Evolutionary conservation across 208 protist genomes (phyloP), one percentile per base, ranked within the genome.

Genomic region (Leishmania arabica): DNA sequence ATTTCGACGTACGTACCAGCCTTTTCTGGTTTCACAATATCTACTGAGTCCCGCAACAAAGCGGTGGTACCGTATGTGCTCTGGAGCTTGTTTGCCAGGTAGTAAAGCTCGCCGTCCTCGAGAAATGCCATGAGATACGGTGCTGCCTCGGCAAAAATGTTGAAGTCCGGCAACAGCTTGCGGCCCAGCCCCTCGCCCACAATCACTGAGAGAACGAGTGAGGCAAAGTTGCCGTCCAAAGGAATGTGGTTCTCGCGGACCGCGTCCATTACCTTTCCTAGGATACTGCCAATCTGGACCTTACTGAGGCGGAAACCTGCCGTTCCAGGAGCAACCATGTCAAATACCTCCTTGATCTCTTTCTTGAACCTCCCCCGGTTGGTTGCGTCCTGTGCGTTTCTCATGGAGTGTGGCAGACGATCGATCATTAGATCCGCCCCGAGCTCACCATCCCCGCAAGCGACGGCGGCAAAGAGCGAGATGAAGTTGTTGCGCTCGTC

Each of bases 181-280:
- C 95, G 89, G 1, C 95, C 97, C 53, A 99, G 76, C 4, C 96
- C 97, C 79, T 99, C 97, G 1, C 96, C 90, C 0, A 99, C 92
- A 34, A 98, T 94, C 19, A 98, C 95, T 4, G 93, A 93, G 58
- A 98, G 79, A 6, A 98, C 94, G 8, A 99, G 85, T 4, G 95
- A 96, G 2, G 96, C 88, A 88, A 98, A 99, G 79, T 97, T 96
- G 40, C 93, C 90, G 78, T 99, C 97, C n/a, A 99, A 90, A 27
- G 89, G 84, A 17, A 97, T 91, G 49, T 90, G 86, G 86, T 98
- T 93, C 80, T 96, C 85, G 6, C 95, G 89, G 40, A 98, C 89
- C 0, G 92, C 88, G 24, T 82, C 71, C 86, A 99, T 89, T 11
- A 98, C 87, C 68, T 95, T 89, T 2, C 69, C 69, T 19, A 99